A percentile compares a stretch with the other conserved stretches of the same genome.
Evolutionary conservation across 2,329 filamentous ascomycete genomes (phyloP).

Genomic region (Calonectria montana): DNA sequence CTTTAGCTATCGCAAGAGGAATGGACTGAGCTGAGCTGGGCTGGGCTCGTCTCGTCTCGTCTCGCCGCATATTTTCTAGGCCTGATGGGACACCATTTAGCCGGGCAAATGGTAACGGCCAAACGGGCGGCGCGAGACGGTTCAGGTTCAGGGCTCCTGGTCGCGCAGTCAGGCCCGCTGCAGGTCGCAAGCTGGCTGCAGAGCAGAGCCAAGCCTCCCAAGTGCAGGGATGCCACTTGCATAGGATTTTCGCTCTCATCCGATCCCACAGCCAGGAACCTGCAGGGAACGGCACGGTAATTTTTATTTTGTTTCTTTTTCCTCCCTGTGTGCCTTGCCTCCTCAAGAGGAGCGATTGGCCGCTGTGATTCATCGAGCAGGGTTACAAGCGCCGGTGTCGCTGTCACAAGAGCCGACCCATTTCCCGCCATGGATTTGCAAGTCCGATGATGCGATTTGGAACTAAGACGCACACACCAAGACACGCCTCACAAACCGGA

Average conservation of each 20-base stretch:
- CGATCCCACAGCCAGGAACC: conserved; percentile 25
- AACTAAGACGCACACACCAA: conserved; percentile 8
- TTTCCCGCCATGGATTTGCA: background rate
- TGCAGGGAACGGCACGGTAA: conserved; percentile 8
- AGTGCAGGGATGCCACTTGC: conserved; percentile 17
- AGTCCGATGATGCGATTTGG: conserved; percentile 20
- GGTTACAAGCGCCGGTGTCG: conserved; percentile 14
- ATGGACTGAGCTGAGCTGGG: background rate
- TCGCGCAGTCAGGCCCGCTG: conserved; percentile 5
- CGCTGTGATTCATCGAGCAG: background rate
- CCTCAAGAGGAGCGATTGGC: background rate
- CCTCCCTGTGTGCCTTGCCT: background rate
- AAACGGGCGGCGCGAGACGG: conserved; percentile 18
- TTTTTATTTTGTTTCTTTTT: conserved; percentile 1
- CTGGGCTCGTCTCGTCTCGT: background rate
- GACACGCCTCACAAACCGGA: conserved; percentile 4
- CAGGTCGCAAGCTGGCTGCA: background rate
- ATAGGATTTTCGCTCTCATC: conserved; percentile 22
- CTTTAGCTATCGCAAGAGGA: background rate
- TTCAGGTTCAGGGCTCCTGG: background rate
- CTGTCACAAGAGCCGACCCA: background rate
- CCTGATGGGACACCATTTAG: conserved; percentile 26
- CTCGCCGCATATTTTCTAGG: background rate
- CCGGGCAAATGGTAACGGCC: conserved; percentile 32
- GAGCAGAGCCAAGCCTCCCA: conserved; percentile 1